Base-by-base conservation (phyloP, 2,329 filamentous ascomycete genomes). In the Colletotrichum sp. region DNA sequence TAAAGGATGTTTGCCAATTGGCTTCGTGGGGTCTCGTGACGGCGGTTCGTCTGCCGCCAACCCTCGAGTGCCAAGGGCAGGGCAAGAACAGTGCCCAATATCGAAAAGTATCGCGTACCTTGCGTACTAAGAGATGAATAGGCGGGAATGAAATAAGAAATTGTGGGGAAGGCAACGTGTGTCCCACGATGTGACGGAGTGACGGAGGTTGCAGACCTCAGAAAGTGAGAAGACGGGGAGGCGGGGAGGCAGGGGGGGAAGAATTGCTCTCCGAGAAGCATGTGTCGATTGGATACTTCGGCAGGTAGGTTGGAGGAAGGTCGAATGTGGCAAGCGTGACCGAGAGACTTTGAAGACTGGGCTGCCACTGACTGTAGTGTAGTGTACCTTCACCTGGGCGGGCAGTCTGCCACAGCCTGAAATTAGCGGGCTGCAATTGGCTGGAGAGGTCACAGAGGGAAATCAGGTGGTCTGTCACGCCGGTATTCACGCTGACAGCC, bases 111-210 rank as follows among this genome's bases (percentile, higher is more conserved):
- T 59, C 36, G 34, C 61, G 71, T 70, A 75, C 65, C 61, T 68
- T 57, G 55, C 69, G 69, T 68, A 34, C 19, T 63, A 34, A 34
- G 71, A 70, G 61, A 74, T 64, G 71, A 70, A 65, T 55, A 34
- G 66, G 57, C 66, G 67, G 63, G 62, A 77, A 68, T 64, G 63
- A 55, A 72, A 64, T 69, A 68, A 72, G 69, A 44, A 63, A 67
- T 67, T 77, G 72, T 76, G 74, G 74, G 74, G 74, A 65, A 73
- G 59, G 13, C 57, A 70, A 57, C 36, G 39, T 69, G 74, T 62
- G 70, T 52, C 59, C 74, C 71, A 61, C 70, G 71, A 65, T 59
- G 59, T 73, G 64, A 76, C 71, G 52, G 71, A 71, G 59, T 73
- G 57, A 76, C 71, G 71, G 75, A 67, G 55, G 57, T 57, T 67